Percentiles rank a stretch among this genome's conserved stretches.
phyloP scores from a whole-genome alignment of 2,329 filamentous ascomycete genomes.

The Aspergillus transmontanensis region DNA sequence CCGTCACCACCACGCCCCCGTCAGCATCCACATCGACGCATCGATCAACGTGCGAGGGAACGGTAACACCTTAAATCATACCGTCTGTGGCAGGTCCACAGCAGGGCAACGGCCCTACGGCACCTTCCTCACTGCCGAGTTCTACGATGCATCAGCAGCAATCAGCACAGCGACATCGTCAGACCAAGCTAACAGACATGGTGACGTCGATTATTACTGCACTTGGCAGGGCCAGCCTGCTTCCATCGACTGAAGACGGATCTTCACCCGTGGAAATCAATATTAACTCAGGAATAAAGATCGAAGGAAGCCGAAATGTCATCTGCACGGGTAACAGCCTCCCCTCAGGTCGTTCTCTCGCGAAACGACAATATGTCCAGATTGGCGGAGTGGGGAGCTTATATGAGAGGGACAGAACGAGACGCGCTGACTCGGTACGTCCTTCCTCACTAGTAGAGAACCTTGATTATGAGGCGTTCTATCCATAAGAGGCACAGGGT shows the following conservation, averaged over 20 bases:
- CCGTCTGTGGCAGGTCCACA: slow-evolving; percentile 15
- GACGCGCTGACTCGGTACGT: slow-evolving; percentile 29
- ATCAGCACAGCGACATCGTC: slow-evolving; percentile 22
- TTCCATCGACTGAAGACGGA: slow-evolving; percentile 13
- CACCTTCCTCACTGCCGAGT: slow-evolving; percentile 9
- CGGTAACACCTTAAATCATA: slow-evolving; percentile 34
- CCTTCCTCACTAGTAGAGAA: background rate
- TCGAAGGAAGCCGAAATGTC: slow-evolving; percentile 32
- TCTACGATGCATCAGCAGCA: slow-evolving; percentile 12
- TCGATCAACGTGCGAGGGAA: slow-evolving; percentile 38
- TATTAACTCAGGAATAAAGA: slow-evolving; percentile 32
- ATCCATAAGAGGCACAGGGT: background rate
- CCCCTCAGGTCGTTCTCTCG: background rate
- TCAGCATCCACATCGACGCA: slow-evolving; percentile 39
- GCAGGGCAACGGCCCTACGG: background rate
- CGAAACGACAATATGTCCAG: background rate
- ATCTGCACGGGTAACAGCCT: slow-evolving; percentile 26
- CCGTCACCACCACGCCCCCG: slow-evolving; percentile 9
- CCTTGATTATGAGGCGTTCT: background rate
- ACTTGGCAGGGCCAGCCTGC: slow-evolving; percentile 20
- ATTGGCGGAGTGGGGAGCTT: background rate
- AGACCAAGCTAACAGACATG: slow-evolving; percentile 29
- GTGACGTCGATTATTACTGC: slow-evolving; percentile 27
- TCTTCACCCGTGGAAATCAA: slow-evolving; percentile 26
- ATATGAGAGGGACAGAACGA: slow-evolving; percentile 15